Percentiles rank a stretch among this genome's conserved stretches.
phyloP scores from a whole-genome alignment of 495 filamentous ascomycete genomes.

The Astrothelium macrocarpum region DNA sequence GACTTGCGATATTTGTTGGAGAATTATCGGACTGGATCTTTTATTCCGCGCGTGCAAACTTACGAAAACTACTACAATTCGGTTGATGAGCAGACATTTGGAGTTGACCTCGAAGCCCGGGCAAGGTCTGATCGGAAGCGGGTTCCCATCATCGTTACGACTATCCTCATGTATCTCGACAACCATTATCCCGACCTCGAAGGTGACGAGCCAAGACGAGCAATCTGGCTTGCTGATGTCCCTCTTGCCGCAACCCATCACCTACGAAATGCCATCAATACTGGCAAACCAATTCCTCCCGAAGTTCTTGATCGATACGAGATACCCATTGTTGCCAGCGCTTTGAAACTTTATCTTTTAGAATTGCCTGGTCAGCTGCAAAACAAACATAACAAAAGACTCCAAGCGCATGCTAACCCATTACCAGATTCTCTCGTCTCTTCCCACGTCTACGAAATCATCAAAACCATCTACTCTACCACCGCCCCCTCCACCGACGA shows the following conservation, averaged over 20 bases:
- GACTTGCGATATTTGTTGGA: slow-evolving; percentile 95
- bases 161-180: slow-evolving; percentile 86
- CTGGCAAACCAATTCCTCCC: slow-evolving; percentile 68
- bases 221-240: slow-evolving; percentile 90
- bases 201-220: slow-evolving; percentile 85
- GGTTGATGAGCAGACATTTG: slow-evolving; percentile 95
- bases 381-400: not conserved
- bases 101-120: slow-evolving; percentile 89
- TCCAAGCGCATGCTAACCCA: slow-evolving; percentile 14
- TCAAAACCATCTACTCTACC: slow-evolving; percentile 90
- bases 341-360: slow-evolving; percentile 89
- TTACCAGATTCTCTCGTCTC: slow-evolving; percentile 83
- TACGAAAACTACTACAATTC: slow-evolving; percentile 99
- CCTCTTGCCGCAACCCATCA: slow-evolving; percentile 78
- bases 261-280: slow-evolving; percentile 73
- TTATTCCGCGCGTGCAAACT: slow-evolving; percentile 78
- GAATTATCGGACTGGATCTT: slow-evolving; percentile 91
- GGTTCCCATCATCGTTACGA: slow-evolving; percentile 86
- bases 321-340: slow-evolving; percentile 84
- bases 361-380: slow-evolving; percentile 74
- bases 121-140: slow-evolving; percentile 90
- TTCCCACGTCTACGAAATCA: slow-evolving; percentile 96
- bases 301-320: slow-evolving; percentile 79
- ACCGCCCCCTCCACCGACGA: slow-evolving; percentile 61
- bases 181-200: slow-evolving; percentile 96